Base-by-base conservation (phyloP, 1,139 yeast genomes). In the Nadsonia starkeyi-henricii region DNA sequence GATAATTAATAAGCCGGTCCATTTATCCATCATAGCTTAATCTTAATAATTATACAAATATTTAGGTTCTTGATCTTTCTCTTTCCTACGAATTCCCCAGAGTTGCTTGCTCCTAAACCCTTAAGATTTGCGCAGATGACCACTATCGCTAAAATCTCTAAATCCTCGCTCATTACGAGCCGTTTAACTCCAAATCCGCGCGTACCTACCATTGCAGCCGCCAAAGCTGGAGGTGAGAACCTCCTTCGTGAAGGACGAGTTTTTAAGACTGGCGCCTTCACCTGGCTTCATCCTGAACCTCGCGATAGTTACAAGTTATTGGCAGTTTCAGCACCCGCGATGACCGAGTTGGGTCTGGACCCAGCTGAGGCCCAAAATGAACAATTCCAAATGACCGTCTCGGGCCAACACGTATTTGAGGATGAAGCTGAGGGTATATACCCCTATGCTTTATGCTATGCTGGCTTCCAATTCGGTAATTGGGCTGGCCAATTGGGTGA, bases 401-500 rank as follows among this genome's bases (percentile, higher is more conserved):
- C 81, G 51, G 96, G 97, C 2, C 71, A 79, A 51, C 60, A 65
- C 37, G 64, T 75, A 30, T 57, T 63, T 36, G 64, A 65, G 13
- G 65, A 69, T 37, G 64, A 65, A 20, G 46, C 48, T 21, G 63
- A 61, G 1, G 68, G 66, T n/a, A 75, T 84, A 0, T 77, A 78
- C 57, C 97, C 97, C 0, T 89, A 84, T 65, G 78, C 96, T 7
- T 89, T 83, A 62, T 85, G 93, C 0, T 91, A 91, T 63, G 95
- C 97, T 1, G 98, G 98, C 1, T 86, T 84, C 73, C 98, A 91
- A 61, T 91, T 91, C 69, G 97, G 98, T 2, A 79, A 76, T 56
- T 91, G 91, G 78, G 96, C 97, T 0, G 97, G 97, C 1, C 98
- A 91, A 63, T 68, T 91, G 54, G 98, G 98, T 3, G 98, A 91